A percentile compares a stretch with the other conserved stretches of the same genome.
phyloP scores from a whole-genome alignment of 2,329 filamentous ascomycete genomes.

The Rutstroemia sydowiana region DNA sequence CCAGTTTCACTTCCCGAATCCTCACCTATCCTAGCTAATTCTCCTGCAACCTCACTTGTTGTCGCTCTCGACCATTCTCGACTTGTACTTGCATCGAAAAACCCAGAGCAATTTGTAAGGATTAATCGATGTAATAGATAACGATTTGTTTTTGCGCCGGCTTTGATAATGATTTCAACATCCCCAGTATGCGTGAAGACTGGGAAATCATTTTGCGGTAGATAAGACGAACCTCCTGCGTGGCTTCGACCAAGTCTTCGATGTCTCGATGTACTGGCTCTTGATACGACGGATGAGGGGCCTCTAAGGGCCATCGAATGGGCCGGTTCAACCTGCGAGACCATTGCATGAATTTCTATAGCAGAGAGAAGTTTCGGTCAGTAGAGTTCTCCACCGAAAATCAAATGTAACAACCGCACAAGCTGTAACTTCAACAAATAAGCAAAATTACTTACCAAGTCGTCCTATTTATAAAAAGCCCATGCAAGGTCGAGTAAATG shows the following conservation, averaged over 20 bases:
- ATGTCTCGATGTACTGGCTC: constrained; percentile 36
- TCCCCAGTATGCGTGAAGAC: constrained; percentile 86
- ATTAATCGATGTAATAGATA: constrained; percentile 87
- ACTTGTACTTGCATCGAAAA: constrained; percentile 82
- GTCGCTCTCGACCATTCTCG: constrained; percentile 59
- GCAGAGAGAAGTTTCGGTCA: background rate
- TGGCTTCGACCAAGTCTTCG: constrained; percentile 62
- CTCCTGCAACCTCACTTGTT: constrained; percentile 27
- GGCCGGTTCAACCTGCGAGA: constrained; percentile 44
- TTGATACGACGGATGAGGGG: constrained; percentile 54
- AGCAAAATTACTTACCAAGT: constrained; percentile 3
- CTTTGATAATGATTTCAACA: constrained; percentile 77
- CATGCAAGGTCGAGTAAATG: background rate
- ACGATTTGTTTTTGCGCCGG: constrained; percentile 65
- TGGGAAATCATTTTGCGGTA: constrained; percentile 84
- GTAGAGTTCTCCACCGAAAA: background rate
- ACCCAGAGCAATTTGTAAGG: constrained; percentile 81
- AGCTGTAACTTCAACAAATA: background rate
- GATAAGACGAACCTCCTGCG: constrained; percentile 60
- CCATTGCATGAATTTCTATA: constrained; percentile 37
- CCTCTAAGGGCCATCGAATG: constrained; percentile 51
- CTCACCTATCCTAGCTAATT: constrained; percentile 47
- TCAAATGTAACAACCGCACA: too few species aligned
- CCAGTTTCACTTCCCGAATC: constrained; percentile 35
- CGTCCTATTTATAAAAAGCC: background rate